Base-by-base conservation (phyloP, 2,329 filamentous ascomycete genomes). In the Clonostachys solani region DNA sequence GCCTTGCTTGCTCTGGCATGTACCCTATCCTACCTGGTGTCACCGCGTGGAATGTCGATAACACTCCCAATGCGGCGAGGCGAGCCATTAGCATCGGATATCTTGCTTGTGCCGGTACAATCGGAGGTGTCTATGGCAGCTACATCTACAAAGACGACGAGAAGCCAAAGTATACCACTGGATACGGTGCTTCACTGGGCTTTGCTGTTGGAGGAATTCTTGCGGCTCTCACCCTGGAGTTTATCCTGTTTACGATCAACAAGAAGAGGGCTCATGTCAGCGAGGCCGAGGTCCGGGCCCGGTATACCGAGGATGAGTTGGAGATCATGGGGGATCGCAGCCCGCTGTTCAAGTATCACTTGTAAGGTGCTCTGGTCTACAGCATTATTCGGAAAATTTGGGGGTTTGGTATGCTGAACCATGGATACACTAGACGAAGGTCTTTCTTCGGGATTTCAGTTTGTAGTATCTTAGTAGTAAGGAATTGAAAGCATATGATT, bases 1-100 rank as follows among this genome's bases (percentile, higher is more conserved):
- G 95, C 1, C 86, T 81, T 0, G 86, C 89, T 0, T 78, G 89
- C 48, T 47, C 56, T 5, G 86, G 87, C 2, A 91, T 94, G 46
- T 94, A 92, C 54, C 88, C 90, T 0, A 83, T 81, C 33, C 86
- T 92, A 47, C 73, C 88, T 0, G 92, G 92, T 46, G 86, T 86
- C 1, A 86, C 94, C 44, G 76, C 85, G 0, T 95, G 90, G 90
- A 43, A 34, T 5, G 79, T 80, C 35, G 95, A 94, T 61, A 95
- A 95, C 50, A 75, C 87, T 10, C 83, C 92, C 47, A 73, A 74
- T 0, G 71, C 68, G 40, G 74, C 73, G 62, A 95, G 95, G 64
- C 72, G 83, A 5, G 76, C 76, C 8, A 77, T 75, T 0, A 82
- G 81, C 3, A 84, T 86, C 74, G 83, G 81, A 0, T 65, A 86